A percentile compares a stretch with the other conserved stretches of the same genome.
phyloP scores from a whole-genome alignment of 495 filamentous ascomycete species.

The Daldinia childiae region DNA sequence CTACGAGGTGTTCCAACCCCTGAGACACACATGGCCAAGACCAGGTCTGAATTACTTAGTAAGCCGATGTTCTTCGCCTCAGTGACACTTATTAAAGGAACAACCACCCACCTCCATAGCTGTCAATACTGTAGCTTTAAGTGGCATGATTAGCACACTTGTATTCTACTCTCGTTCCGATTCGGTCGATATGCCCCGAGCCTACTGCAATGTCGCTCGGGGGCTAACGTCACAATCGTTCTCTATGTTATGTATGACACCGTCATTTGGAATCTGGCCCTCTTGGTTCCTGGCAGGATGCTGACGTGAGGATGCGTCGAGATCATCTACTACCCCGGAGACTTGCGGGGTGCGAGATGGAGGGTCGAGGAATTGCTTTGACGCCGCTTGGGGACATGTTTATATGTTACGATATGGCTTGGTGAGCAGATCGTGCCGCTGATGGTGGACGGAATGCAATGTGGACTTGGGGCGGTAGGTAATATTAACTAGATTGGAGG shows the following conservation, averaged over 20 bases:
- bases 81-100: background rate
- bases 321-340: background rate
- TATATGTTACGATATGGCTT: background rate
- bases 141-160: background rate
- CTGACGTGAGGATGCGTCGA: slow-evolving; percentile 1
- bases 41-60: background rate
- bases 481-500: background rate
- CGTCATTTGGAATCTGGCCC: background rate
- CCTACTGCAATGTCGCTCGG: background rate
- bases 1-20: slow-evolving; percentile 4
- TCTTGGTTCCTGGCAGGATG: background rate
- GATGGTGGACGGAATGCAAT: background rate
- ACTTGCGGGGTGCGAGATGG: background rate
- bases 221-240: background rate
- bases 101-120: background rate
- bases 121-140: background rate
- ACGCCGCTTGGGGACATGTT: background rate
- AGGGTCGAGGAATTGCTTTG: background rate
- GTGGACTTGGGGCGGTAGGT: background rate
- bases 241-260: background rate
- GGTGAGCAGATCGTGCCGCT: background rate
- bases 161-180: background rate
- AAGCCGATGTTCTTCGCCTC: background rate
- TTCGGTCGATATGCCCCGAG: background rate
- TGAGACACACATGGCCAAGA: background rate